phyloP scores from a whole-genome alignment of 164 flowering plant species.

The Euptelea pleiosperma region DNA sequence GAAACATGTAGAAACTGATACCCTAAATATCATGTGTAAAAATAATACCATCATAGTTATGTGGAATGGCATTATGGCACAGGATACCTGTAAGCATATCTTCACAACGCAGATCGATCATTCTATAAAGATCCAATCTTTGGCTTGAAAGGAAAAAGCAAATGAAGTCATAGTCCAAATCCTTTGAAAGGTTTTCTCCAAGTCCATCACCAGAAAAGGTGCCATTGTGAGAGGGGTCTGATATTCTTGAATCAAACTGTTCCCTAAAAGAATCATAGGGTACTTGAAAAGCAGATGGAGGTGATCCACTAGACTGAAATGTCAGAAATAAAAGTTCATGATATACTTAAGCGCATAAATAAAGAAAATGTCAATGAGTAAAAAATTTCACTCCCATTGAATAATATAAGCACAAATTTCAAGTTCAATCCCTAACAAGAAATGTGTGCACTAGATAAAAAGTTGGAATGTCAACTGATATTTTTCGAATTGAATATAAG shows the following conservation, averaged over 20 bases:
- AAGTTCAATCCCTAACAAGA: neutral
- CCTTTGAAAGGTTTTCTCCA: conserved; percentile 31
- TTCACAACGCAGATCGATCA: conserved; percentile 88
- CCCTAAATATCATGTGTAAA: neutral
- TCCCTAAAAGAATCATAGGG: conserved; percentile 83
- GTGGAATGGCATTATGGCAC: neutral
- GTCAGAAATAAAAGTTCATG: conserved; percentile 10
- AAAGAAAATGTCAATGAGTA: neutral
- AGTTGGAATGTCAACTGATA: neutral
- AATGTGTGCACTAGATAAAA: neutral
- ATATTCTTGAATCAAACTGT: conserved; percentile 27
- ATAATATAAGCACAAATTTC: neutral
- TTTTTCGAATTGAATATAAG: no score
- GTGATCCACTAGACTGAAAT: conserved; percentile 85
- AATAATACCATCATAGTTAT: neutral
- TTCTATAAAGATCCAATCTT: conserved; percentile 76
- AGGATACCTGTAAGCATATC: conserved; percentile 84
- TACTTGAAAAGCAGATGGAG: conserved; percentile 81
- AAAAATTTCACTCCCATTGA: conserved; percentile 1
- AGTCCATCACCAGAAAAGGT: conserved; percentile 28
- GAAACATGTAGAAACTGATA: no score
- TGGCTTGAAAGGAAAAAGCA: conserved; percentile 87
- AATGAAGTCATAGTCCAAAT: conserved; percentile 80
- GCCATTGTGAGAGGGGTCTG: conserved; percentile 21
- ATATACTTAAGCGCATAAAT: no score